Conservation (phyloP, 495 filamentous ascomycete species). For the Podospora sp. region DNA sequence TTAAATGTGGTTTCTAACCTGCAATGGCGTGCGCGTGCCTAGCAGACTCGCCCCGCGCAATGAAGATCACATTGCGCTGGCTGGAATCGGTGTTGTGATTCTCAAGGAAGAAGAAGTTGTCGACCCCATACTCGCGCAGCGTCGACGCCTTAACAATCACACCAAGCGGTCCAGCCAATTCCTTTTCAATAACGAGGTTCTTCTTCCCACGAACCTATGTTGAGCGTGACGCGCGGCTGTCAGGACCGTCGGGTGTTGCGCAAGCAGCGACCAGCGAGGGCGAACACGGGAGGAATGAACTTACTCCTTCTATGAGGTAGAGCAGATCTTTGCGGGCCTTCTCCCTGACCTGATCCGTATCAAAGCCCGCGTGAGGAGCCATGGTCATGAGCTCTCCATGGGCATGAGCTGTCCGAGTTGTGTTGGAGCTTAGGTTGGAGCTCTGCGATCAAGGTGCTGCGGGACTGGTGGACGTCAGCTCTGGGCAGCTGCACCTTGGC, state of each 20-base stretch:
- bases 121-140: slow-evolving; percentile 85
- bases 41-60: slow-evolving; percentile 84
- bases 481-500: neutral
- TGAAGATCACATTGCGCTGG: slow-evolving; percentile 93
- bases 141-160: slow-evolving; percentile 91
- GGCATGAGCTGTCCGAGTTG: slow-evolving; percentile 40
- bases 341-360: slow-evolving; percentile 78
- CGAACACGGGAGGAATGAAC: slow-evolving; percentile 44
- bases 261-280: neutral
- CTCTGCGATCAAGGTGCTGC: slow-evolving; percentile 8
- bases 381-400: slow-evolving; percentile 54
- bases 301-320: slow-evolving; percentile 86
- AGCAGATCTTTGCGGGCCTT: slow-evolving; percentile 84
- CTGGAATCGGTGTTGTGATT: slow-evolving; percentile 89
- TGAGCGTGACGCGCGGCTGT: slow-evolving; percentile 32
- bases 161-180: slow-evolving; percentile 84
- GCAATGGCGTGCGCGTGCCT: slow-evolving; percentile 80
- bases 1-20: slow-evolving; percentile 60
- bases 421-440: slow-evolving; percentile 8
- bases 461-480: neutral
- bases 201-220: slow-evolving; percentile 93
- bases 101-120: slow-evolving; percentile 92
- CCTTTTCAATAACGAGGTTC: slow-evolving; percentile 90
- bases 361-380: slow-evolving; percentile 72
- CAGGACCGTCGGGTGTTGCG: slow-evolving; percentile 26